Evolutionary conservation across 164 flowering plant genomes (phyloP), one percentile per base, ranked within the genome.

Genomic region (Kingdonia uniflora): DNA sequence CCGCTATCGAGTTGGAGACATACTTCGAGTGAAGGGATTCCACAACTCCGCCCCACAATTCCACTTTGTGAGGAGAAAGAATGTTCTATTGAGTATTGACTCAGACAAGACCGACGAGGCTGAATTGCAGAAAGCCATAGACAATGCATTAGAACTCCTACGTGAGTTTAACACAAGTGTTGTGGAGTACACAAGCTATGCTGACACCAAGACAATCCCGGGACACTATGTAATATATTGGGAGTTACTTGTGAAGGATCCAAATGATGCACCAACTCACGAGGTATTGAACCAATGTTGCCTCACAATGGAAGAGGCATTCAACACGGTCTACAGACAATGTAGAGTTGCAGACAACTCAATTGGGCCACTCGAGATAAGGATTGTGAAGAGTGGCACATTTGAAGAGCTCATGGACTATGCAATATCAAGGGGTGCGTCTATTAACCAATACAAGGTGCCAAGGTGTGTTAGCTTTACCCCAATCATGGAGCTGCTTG

Each of bases 361-460:
- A 15, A 74, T 82, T 19, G 95, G 89, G 8, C 80, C 95, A 11
- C 63, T 85, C 52, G 95, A 85, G 70, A 85, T 82, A 14, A 62
- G 85, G 58, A 74, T 83, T 1, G 89, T 83, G 54, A 74, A 67
- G 56, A 67, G 42, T 11, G 95, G 95, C 0, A 81, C 95, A 11
- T 83, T 83, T 59, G 95, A 86, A 56, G 87, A 83, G 64, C 68
- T 86, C 1, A 86, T 86, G 95, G 95, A 86, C 64, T 81, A 83
- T 20, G 90, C 95, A 3, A 81, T 86, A 2, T 79, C 87, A 0
- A 65, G 82, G 24, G 95, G 95, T 6, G 90, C 90, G 0, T 86
- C 95, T 0, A 83, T 83, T 14, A 83, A 86, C 57, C 95, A 86
- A 57, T 86, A 79, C 68, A 86, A 86, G 67, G 82, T 65, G 11